phyloP scores from a whole-genome alignment of 2,329 filamentous ascomycete genomes.

The Curvularia sp. region DNA sequence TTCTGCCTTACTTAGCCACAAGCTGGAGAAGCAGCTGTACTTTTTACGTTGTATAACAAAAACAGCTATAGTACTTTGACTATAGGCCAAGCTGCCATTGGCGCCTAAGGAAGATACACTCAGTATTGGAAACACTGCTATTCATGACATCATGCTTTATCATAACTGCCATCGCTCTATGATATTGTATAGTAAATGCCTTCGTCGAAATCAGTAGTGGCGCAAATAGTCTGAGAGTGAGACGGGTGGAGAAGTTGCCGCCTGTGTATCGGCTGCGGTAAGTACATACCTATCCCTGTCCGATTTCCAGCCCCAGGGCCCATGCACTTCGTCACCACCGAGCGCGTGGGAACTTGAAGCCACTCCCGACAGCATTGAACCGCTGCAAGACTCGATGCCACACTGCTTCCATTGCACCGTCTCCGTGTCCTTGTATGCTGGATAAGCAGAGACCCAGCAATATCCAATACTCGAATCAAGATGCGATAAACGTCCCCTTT shows the following conservation, averaged over 20 bases:
- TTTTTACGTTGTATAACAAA: too few species aligned
- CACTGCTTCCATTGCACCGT: constrained; percentile 2
- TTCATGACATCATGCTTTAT: too few species aligned
- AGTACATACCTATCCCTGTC: constrained; percentile 4
- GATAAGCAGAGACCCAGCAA: neutral
- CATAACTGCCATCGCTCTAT: too few species aligned
- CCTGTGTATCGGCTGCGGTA: constrained; percentile 16
- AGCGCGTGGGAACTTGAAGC: constrained; percentile 17
- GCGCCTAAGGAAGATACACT: too few species aligned
- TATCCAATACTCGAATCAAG: neutral
- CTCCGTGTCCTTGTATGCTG: neutral
- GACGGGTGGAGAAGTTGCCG: constrained; percentile 11
- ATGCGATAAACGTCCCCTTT: constrained; percentile 26
- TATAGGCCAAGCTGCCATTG: too few species aligned
- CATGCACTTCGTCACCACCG: constrained; percentile 18
- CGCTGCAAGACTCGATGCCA: constrained; percentile 6
- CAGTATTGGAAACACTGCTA: too few species aligned
- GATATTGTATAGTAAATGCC: too few species aligned
- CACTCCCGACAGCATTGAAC: constrained; percentile 5
- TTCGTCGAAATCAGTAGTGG: too few species aligned
- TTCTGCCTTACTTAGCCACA: too few species aligned
- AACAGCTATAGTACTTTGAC: too few species aligned
- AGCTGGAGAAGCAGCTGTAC: too few species aligned
- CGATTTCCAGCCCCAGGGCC: constrained; percentile 13
- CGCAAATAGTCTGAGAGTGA: neutral